Conservation (phyloP, 768 basidiomycete genomes). For the Mycena rosella region DNA sequence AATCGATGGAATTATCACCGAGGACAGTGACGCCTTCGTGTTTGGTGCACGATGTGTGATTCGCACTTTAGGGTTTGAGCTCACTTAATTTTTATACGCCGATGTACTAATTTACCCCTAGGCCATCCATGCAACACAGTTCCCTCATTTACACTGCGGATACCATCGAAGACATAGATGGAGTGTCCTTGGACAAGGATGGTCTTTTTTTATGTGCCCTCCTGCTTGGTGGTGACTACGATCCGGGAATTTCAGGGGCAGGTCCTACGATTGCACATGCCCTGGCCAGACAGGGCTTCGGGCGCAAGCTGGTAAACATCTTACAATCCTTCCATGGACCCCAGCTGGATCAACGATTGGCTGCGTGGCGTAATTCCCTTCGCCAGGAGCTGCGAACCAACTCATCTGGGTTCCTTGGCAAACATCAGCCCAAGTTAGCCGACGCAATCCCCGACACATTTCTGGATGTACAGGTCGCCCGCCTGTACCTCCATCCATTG, state of each 20-base stretch:
- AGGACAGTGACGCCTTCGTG: conserved; percentile 13
- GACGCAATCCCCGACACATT: background rate
- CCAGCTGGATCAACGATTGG: no score
- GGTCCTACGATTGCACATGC: background rate
- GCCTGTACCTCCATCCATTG: background rate
- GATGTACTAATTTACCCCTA: background rate
- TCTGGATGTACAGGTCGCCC: background rate
- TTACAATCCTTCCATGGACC: no score
- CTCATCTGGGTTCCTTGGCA: background rate
- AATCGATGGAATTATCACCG: conserved; percentile 16
- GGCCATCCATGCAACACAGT: background rate
- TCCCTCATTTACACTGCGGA: background rate
- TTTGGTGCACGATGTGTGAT: conserved; percentile 8
- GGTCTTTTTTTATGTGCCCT: background rate
- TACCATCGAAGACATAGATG: background rate
- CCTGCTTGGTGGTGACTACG: conserved; percentile 6
- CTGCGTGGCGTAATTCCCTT: no score
- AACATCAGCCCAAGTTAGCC: background rate
- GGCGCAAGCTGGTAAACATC: no score
- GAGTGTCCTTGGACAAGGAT: background rate
- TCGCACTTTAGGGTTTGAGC: conserved; percentile 7
- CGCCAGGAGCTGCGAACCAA: conserved; percentile 1
- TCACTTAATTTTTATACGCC: background rate
- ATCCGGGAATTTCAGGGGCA: background rate
- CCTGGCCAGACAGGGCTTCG: no score